phyloP scores from a whole-genome alignment of 176 grass and related monocot genomes.

The Oryza nivara region DNA sequence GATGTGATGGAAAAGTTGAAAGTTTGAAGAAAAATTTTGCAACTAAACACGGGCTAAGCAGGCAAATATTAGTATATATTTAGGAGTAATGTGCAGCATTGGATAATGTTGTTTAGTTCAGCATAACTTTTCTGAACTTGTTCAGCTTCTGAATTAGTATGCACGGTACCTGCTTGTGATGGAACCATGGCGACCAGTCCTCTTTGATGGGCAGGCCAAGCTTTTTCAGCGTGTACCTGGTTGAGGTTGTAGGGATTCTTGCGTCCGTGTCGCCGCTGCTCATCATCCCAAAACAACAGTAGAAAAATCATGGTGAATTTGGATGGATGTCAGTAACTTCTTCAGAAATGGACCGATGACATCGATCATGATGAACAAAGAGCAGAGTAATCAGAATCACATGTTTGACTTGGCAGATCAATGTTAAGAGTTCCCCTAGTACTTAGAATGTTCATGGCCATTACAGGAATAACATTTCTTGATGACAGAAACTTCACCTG shows the following conservation, averaged over 20 bases:
- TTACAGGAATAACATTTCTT: not conserved
- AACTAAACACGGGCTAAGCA: not conserved
- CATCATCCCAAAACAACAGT: not conserved
- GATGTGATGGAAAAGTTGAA: too few species aligned
- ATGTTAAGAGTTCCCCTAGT: not conserved
- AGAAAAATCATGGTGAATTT: not conserved
- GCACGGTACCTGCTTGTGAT: conserved; percentile 47
- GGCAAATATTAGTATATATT: not conserved
- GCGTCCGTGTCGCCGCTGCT: conserved; percentile 58
- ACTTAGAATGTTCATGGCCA: not conserved
- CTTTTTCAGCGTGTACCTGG: conserved; percentile 59
- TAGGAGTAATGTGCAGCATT: not conserved
- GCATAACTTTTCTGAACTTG: not conserved
- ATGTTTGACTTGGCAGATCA: not conserved
- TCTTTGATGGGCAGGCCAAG: conserved; percentile 46
- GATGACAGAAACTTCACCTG: conserved; percentile 34
- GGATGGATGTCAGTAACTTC: not conserved
- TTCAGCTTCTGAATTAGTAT: not conserved
- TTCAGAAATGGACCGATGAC: not conserved
- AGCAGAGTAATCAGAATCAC: not conserved
- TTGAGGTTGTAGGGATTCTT: conserved; percentile 60
- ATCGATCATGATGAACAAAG: not conserved
- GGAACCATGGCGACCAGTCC: conserved; percentile 57
- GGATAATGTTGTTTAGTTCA: not conserved
- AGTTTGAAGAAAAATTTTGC: too few species aligned